Conservation (phyloP, 805 yeast species). For the Ogataea glucozyma region DNA sequence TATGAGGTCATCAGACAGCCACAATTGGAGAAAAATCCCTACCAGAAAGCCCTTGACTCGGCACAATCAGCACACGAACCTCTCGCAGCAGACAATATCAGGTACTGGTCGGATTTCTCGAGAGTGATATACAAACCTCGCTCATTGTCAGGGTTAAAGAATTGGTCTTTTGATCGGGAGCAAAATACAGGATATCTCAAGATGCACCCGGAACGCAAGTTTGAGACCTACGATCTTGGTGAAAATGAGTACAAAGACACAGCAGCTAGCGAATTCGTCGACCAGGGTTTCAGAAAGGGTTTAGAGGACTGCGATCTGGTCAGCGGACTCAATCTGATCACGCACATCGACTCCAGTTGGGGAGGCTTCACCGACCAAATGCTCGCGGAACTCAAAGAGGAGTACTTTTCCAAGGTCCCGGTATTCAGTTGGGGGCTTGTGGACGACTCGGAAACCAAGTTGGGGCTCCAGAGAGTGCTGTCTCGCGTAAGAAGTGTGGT, state of each 20-base stretch:
- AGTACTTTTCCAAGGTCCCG: conserved; percentile 54
- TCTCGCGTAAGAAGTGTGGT: conserved; percentile 49
- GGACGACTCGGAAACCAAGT: conserved; percentile 7
- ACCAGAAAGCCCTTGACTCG: conserved; percentile 63
- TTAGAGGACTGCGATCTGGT: conserved; percentile 77
- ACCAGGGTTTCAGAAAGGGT: conserved; percentile 55
- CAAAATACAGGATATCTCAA: conserved; percentile 25
- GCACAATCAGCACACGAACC: conserved; percentile 37
- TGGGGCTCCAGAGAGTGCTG: conserved; percentile 21
- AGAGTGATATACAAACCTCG: conserved; percentile 66
- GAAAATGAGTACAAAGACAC: conserved; percentile 50
- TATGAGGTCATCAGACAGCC: conserved; percentile 29
- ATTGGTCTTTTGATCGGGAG: conserved; percentile 58
- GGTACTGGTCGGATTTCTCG: conserved; percentile 81
- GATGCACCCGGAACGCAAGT: conserved; percentile 37
- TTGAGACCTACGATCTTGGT: conserved; percentile 57
- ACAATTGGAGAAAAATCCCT: conserved; percentile 50
- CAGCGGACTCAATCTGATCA: conserved; percentile 66
- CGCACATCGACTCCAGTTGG: conserved; percentile 83
- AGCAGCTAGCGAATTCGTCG: conserved; percentile 51
- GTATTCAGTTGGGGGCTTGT: conserved; percentile 48
- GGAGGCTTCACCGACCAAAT: conserved; percentile 65
- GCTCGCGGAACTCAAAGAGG: conserved; percentile 64
- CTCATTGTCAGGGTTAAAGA: conserved; percentile 51
- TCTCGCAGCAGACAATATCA: conserved; percentile 44